Base-by-base conservation (phyloP, 352 stramenopile genomes). In the Detonula confervacea region DNA sequence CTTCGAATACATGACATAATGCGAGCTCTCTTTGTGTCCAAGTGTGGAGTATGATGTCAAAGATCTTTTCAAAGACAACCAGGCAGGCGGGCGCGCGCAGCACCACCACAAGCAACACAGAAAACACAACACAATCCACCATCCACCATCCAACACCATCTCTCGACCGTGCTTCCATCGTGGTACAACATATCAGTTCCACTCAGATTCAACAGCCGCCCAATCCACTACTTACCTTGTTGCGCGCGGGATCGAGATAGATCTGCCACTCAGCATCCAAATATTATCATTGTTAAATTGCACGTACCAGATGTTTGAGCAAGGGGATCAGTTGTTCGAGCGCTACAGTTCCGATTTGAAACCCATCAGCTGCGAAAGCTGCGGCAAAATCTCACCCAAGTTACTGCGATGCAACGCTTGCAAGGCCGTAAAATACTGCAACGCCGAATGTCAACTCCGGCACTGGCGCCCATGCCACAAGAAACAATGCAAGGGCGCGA, bases 401-500 rank as follows among this genome's bases (percentile, higher is more conserved):
- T 22, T 59, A 11, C 49, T 20, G 4, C 16, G 25, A 30, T 59
- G 49, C 33, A 33, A n/a, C 8, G 49, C 49, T 33, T 59, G 49
- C 20, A 59, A 59, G 22, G 20, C 25, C 25, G 14, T 42, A 5
- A 42, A n/a, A 12, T 67, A 56, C n/a, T 67, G 59, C 33, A 37
- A 67, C 33, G 35, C 54, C 16, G 27, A 55, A 9, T 67, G 54
- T n/a, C 54, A 62, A 16, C 54, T 24, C 22, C 6, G 29, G 11
- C 22, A 56, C 27, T 67, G 59, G 59, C 59, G 59, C 54, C n/a
- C 27, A 24, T 62, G 54, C 22, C 54, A 62, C 27, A 62, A 62
- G 54, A 44, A 39, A 29, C 2, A 62, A 44, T 62, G 54, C 27
- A 44, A 39, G 27, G 54, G 4, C 9, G 12, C 44, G 7, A 3